Evolutionary conservation across 305 asterid genomes (phyloP).

Genomic region (Fraxinus sp.): DNA sequence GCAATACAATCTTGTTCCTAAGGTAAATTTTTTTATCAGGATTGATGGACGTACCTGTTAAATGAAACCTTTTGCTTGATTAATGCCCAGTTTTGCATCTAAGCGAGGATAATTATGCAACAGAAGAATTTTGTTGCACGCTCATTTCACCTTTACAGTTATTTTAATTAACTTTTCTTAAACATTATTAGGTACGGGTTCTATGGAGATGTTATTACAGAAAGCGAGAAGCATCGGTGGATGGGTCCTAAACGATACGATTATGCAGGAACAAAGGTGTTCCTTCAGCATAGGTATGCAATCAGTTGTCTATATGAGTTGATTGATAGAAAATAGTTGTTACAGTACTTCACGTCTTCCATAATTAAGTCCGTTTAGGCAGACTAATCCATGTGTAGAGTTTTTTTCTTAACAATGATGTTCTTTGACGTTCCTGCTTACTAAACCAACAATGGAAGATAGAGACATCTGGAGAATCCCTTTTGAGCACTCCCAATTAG

Average conservation of each 20-base stretch:
- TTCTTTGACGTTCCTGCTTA: conserved; percentile 2
- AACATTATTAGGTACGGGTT: conserved; percentile 72
- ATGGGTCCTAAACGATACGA: conserved; percentile 97
- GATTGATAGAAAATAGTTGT: conserved; percentile 4
- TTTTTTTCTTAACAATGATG: neutral
- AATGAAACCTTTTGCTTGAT: conserved; percentile 3
- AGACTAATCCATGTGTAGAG: neutral
- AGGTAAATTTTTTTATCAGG: conserved; percentile 4
- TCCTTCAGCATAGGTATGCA: conserved; percentile 86
- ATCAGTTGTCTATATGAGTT: conserved; percentile 16
- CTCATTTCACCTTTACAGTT: conserved; percentile 12
- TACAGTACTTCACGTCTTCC: conserved; percentile 6
- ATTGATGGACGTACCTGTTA: neutral
- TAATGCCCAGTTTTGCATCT: conserved; percentile 2
- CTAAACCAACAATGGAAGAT: neutral
- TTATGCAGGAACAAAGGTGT: conserved; percentile 94
- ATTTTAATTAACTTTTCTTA: conserved; percentile 21
- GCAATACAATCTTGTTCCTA: conserved; percentile 15
- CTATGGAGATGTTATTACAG: conserved; percentile 96
- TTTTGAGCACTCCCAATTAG: neutral
- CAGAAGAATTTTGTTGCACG: conserved; percentile 13
- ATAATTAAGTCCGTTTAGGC: conserved; percentile 5
- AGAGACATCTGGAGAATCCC: conserved; percentile 8
- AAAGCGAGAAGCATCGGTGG: conserved; percentile 95
- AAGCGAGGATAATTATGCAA: neutral